Evolutionary conservation across 345 rosid species (phyloP), one percentile per base, ranked within the genome.

Genomic region (Turritis glabra): DNA sequence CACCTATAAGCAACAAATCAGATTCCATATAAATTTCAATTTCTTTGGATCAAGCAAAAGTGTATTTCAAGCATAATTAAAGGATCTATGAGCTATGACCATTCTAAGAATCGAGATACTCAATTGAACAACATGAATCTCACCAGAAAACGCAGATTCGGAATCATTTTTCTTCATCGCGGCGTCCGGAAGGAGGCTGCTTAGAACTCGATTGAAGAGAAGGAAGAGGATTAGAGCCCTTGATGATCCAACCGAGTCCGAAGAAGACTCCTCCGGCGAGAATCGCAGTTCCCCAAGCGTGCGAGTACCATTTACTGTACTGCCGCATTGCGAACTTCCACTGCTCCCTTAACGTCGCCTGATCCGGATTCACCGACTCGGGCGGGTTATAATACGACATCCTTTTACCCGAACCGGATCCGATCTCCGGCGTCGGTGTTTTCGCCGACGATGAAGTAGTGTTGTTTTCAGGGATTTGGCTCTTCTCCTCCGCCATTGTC

Each of bases 211-310:
- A 40, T 46, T 80, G 85, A 62, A 81, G 75, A 2, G 97, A 91
- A 61, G 97, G 90, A 30, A 94, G 80, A 64, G 98, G 98, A 79
- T 93, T 94, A 21, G 82, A 81, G 58, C 96, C 98, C 64, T 94
- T 94, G 54, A 94, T 81, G 80, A 87, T 38, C 96, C 95, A 94
- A 13, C 97, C 95, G 1, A 94, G 86, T 15, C 95, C 96, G 26
- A 85, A 94, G 80, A 94, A 94, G 4, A 97, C 79, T 5, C 86
- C 72, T 0, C 93, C 96, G 4, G 96, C 97, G 38, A 94, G 84
- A 73, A 94, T 91, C 22, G 93, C 96, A 5, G 96, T 83, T 2
- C 97, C 97, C 98, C 97, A 89, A 5, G 96, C 97, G 55, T 88
- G 95, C 18, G 93, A 84, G 75, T 91, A 88, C 96, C 96, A 88